Evolutionary conservation across 1,284 basidiomycete species (phyloP), one percentile per base, ranked within the genome.

Genomic region (Sporisorium scitamineum): DNA sequence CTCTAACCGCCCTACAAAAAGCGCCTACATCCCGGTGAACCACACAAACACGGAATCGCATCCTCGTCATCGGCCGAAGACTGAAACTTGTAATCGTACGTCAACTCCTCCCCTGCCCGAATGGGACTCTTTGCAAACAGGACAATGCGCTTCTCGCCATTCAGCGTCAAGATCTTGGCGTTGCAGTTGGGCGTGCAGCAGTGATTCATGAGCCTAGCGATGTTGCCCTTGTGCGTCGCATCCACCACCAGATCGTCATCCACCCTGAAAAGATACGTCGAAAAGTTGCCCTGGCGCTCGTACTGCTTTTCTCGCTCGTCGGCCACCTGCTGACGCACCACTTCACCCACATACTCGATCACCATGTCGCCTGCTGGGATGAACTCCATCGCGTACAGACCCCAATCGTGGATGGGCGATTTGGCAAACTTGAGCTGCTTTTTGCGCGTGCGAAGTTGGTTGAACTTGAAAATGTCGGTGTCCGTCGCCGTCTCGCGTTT

Each of bases 291-390:
- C 59, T 78, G 71, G 10, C 68, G 61, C 53, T 98, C 94, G 86
- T 99, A 99, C 80, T 91, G 90, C 88, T 97, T 96, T 88, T 99
- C 97, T 59, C 97, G 90, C 85, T 95, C 93, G 84, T 99, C 97
- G 27, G 97, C 96, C 5, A 99, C 94, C 80, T 94, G 93, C 61
- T 95, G 94, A 26, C 97, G 90, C 73, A 97, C 93, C 70, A 98
- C 90, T 88, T 99, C 97, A 34, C 97, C 97, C 10, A 99, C 97
- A 82, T 99, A 99, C 87, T 99, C 97, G 87, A 99, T 98, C 47
- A 99, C 96, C 94, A 99, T 98, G 87, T 99, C 97, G 6, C 95
- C 94, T 22, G 90, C 88, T 16, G 93, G 91, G 80, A 99, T 98
- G 82, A 91, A 90, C 68, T 86, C 85, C 84, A 85, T 84, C 9